Conservation (phyloP, 768 basidiomycete genomes). For the Punctularia strigosozonata region DNA sequence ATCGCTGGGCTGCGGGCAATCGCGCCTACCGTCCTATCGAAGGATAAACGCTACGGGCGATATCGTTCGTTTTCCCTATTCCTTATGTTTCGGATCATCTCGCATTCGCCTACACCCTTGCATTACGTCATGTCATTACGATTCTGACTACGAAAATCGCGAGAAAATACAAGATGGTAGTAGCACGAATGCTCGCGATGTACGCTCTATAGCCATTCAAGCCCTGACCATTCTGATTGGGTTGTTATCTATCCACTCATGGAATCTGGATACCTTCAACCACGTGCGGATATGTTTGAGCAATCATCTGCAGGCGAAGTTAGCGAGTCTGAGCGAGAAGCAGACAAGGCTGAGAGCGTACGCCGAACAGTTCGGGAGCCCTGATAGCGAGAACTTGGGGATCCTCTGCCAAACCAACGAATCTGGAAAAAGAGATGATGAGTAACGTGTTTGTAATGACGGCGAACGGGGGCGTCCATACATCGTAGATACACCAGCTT, state of each 20-base stretch:
- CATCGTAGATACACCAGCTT: slow-evolving; percentile 85
- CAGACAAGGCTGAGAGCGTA: slow-evolving; percentile 18
- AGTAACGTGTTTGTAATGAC: not conserved
- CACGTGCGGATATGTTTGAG: slow-evolving; percentile 58
- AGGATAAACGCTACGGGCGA: not conserved
- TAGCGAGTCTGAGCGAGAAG: slow-evolving; percentile 1
- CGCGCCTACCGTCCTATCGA: slow-evolving; percentile 39
- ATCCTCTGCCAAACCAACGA: slow-evolving; percentile 79
- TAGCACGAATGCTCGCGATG: too few species aligned
- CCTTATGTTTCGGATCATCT: not conserved
- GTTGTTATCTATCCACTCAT: slow-evolving; percentile 5
- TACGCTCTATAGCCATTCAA: too few species aligned
- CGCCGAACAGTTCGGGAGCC: slow-evolving; percentile 58
- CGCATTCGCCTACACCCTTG: too few species aligned
- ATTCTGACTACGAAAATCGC: too few species aligned
- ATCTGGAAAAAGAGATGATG: slow-evolving; percentile 26
- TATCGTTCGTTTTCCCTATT: not conserved
- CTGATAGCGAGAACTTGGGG: slow-evolving; percentile 65
- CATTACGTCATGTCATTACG: too few species aligned
- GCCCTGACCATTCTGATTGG: too few species aligned
- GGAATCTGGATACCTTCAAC: slow-evolving; percentile 40
- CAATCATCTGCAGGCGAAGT: slow-evolving; percentile 38
- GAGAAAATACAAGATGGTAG: too few species aligned
- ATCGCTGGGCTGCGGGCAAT: slow-evolving; percentile 70
- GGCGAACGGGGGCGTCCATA: slow-evolving; percentile 18